Percentiles rank a stretch among this genome's conserved stretches.
Conservation (phyloP, 2,329 filamentous ascomycete species). For the Helminthosporium solani region DNA sequence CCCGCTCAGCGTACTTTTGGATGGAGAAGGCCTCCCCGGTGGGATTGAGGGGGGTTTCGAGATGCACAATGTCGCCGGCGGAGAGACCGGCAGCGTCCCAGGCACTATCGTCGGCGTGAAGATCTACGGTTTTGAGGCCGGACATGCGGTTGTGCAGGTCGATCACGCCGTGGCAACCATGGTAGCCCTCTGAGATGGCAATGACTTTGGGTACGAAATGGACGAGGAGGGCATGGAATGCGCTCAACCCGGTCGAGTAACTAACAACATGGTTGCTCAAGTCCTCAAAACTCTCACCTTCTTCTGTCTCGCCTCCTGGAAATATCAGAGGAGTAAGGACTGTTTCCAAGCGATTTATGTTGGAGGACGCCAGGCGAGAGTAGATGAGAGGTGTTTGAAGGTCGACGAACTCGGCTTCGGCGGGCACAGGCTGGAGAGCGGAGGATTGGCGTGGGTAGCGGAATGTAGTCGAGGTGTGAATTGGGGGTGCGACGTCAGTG, state of each 20-base stretch:
- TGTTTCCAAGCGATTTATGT: conserved; percentile 80
- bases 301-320: conserved; percentile 43
- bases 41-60: conserved; percentile 94
- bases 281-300: conserved; percentile 15
- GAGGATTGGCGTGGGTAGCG: conserved; percentile 74
- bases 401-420: conserved; percentile 44
- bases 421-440: conserved; percentile 55
- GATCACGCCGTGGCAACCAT: conserved; percentile 89
- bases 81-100: conserved; percentile 66
- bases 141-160: conserved; percentile 71
- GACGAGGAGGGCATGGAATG: conserved; percentile 86
- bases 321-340: conserved; percentile 73
- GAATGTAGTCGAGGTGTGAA: conserved; percentile 91
- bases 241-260: conserved; percentile 81
- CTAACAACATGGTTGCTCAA: conserved; percentile 60
- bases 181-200: conserved; percentile 82
- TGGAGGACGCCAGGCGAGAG: conserved; percentile 76
- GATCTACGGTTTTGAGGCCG: conserved; percentile 68
- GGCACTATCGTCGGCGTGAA: conserved; percentile 55
- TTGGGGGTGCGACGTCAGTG: conserved; percentile 79
- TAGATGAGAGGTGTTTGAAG: conserved; percentile 59
- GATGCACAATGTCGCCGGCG: conserved; percentile 79
- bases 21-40: conserved; percentile 79
- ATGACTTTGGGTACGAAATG: conserved; percentile 79
- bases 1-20: conserved; percentile 67